These are phyloP conservation scores for Misopates orontium DNA, from an alignment of 257 asterid genomes.

Conservation along the genomic window DNA sequence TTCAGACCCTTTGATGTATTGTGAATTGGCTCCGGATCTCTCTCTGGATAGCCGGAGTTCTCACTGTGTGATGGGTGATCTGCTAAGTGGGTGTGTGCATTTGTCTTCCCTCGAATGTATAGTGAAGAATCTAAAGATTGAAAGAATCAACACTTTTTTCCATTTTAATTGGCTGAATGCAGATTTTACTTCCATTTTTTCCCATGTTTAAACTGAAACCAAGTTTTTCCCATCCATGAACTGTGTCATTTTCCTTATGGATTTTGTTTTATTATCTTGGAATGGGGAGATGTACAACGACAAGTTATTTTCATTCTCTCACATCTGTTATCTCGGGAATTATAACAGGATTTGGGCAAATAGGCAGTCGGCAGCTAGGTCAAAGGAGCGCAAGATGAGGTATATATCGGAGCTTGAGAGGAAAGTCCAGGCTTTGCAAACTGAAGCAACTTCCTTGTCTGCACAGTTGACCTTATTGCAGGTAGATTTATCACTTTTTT, in stretches of 20 bases:
- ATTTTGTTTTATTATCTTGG: neutral
- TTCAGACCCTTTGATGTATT: too few species aligned
- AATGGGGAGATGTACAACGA: neutral
- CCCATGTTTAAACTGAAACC: too few species aligned
- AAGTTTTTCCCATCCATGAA: neutral
- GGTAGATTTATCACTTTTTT: slow-evolving; percentile 42
- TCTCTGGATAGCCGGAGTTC: too few species aligned
- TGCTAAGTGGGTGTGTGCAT: too few species aligned
- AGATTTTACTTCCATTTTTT: neutral
- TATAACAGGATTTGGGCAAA: slow-evolving; percentile 92
- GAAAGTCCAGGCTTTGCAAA: slow-evolving; percentile 91
- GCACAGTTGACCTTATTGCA: slow-evolving; percentile 89
- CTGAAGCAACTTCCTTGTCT: slow-evolving; percentile 93
- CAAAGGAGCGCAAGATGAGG: slow-evolving; percentile 97
- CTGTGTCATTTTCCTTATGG: neutral
- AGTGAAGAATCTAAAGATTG: too few species aligned
- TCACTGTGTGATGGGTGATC: too few species aligned
- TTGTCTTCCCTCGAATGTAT: too few species aligned
- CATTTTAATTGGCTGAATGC: too few species aligned
- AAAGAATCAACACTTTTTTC: too few species aligned
- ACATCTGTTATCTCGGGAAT: slow-evolving; percentile 10
- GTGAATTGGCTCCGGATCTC: too few species aligned
- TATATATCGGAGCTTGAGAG: slow-evolving; percentile 97
- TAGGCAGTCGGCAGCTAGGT: slow-evolving; percentile 99
- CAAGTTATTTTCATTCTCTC: slow-evolving; percentile 1